Percentiles rank a stretch among this genome's conserved stretches.
phyloP scores from a whole-genome alignment of 306 rosid genomes.

The Glycyrrhiza uralensis region DNA sequence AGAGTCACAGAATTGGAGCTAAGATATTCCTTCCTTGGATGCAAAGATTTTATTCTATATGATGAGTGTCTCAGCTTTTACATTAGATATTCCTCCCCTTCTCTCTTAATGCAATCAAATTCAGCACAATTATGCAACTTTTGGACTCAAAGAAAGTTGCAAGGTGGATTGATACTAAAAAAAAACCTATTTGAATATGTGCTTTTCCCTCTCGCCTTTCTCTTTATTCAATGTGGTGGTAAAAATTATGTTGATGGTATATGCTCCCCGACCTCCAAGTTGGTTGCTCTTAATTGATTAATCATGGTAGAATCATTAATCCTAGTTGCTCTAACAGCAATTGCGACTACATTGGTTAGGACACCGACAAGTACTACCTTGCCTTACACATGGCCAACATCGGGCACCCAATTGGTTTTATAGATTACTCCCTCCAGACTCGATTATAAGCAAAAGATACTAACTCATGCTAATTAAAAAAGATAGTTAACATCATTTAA shows the following conservation, averaged over 20 bases:
- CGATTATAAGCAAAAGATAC: too few species aligned
- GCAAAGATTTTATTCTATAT: slow-evolving; percentile 59
- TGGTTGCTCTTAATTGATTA: slow-evolving; percentile 30
- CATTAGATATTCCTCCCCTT: slow-evolving; percentile 75
- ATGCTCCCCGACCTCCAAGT: slow-evolving; percentile 50
- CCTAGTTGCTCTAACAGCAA: slow-evolving; percentile 33
- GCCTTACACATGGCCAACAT: slow-evolving; percentile 39
- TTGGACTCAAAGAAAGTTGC: slow-evolving; percentile 67
- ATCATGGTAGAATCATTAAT: slow-evolving; percentile 46
- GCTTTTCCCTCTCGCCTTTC: slow-evolving; percentile 40
- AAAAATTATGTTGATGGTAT: slow-evolving; percentile 44
- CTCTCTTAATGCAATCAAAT: slow-evolving; percentile 65
- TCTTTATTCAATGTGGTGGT: slow-evolving; percentile 47
- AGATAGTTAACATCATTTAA: too few species aligned
- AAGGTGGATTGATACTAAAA: slow-evolving; percentile 71
- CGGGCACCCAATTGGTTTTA: slow-evolving; percentile 3
- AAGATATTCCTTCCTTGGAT: slow-evolving; percentile 87
- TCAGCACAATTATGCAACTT: slow-evolving; percentile 72
- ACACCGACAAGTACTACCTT: slow-evolving; percentile 37
- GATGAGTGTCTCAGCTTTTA: slow-evolving; percentile 62
- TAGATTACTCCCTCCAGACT: too few species aligned
- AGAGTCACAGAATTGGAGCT: slow-evolving; percentile 90
- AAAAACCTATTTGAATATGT: slow-evolving; percentile 89
- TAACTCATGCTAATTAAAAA: too few species aligned
- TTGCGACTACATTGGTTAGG: slow-evolving; percentile 23